Conservation (phyloP, 352 stramenopile species). For the Phytophthora sp. region DNA sequence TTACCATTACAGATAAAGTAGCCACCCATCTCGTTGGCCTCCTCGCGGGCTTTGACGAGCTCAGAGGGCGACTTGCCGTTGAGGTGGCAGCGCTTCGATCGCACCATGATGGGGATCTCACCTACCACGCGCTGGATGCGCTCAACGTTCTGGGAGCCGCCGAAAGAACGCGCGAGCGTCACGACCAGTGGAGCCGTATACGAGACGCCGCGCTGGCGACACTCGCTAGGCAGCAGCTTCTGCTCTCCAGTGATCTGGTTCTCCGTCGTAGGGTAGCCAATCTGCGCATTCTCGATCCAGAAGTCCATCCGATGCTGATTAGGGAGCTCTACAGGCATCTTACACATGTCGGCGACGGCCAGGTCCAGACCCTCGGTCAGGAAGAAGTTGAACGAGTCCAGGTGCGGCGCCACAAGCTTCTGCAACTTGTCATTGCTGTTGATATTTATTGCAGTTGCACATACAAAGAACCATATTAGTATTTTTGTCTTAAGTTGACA, state of each 20-base stretch:
- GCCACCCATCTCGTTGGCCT: constrained; percentile 98
- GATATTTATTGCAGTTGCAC: constrained; percentile 11
- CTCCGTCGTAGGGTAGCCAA: constrained; percentile 89
- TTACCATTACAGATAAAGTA: constrained; percentile 99
- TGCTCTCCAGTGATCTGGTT: constrained; percentile 87
- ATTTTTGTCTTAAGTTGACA: constrained; percentile 1
- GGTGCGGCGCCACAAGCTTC: constrained; percentile 95
- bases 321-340: constrained; percentile 90
- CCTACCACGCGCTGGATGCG: constrained; percentile 90
- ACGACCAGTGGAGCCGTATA: constrained; percentile 96
- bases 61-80: constrained; percentile 83
- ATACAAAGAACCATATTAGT: constrained; percentile 22
- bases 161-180: constrained; percentile 89
- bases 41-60: constrained; percentile 90
- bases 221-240: constrained; percentile 94
- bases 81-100: constrained; percentile 96
- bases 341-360: constrained; percentile 92
- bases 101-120: constrained; percentile 98
- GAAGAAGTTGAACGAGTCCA: constrained; percentile 99
- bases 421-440: constrained; percentile 82
- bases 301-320: constrained; percentile 84
- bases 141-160: constrained; percentile 82
- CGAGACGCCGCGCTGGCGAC: constrained; percentile 95
- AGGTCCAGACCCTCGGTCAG: constrained; percentile 94
- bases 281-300: constrained; percentile 95